Conservation (phyloP, 371 early-diverging fungal genomes). For the Choanephora cucurbitarum region DNA sequence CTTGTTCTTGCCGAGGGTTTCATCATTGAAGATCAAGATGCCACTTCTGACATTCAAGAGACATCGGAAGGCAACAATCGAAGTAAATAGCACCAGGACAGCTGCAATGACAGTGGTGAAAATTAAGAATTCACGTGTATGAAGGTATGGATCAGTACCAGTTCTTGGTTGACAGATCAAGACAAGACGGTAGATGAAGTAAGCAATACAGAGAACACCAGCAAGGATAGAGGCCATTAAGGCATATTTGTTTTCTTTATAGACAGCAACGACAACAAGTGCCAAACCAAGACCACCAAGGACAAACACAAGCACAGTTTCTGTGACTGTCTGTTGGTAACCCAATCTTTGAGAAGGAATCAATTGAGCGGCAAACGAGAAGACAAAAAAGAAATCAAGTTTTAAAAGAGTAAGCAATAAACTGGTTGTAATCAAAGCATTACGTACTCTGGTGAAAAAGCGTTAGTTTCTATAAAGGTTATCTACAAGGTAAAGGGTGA, state of each 20-base stretch:
- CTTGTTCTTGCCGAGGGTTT: slow-evolving; percentile 16
- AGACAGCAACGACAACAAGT: too few species aligned
- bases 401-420: slow-evolving; percentile 46
- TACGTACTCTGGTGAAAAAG: slow-evolving; percentile 33
- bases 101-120: slow-evolving; percentile 46
- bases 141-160: slow-evolving; percentile 41
- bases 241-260: slow-evolving; percentile 40
- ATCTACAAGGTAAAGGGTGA: too few species aligned
- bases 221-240: slow-evolving; percentile 29
- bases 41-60: slow-evolving; percentile 31
- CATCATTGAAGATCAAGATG: slow-evolving; percentile 28
- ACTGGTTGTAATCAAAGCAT: slow-evolving; percentile 43
- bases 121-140: slow-evolving; percentile 48
- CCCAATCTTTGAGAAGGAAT: slow-evolving; percentile 47
- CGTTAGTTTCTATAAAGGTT: background rate
- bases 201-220: slow-evolving; percentile 26
- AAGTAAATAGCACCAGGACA: slow-evolving; percentile 27
- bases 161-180: slow-evolving; percentile 27
- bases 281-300: slow-evolving; percentile 37
- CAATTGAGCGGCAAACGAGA: slow-evolving; percentile 52
- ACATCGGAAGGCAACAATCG: slow-evolving; percentile 24
- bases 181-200: slow-evolving; percentile 42
- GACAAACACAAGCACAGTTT: slow-evolving; percentile 46
- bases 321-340: slow-evolving; percentile 39
- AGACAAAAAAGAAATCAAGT: slow-evolving; percentile 52